Conservation (phyloP, 768 basidiomycete genomes). For the Rhizopogon vesiculosus region DNA sequence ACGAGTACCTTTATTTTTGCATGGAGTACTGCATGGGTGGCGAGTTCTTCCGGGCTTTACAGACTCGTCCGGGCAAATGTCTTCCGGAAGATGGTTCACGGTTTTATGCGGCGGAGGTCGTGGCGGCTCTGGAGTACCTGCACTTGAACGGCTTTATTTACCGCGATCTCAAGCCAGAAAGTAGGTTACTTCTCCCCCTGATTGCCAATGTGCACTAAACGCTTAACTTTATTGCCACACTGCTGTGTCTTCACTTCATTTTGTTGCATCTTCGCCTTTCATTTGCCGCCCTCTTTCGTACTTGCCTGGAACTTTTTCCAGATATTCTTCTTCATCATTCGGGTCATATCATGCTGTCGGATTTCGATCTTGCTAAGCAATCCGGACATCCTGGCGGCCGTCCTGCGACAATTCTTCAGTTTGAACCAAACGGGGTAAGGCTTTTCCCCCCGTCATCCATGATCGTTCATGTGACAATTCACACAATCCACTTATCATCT, state of each 20-base stretch:
- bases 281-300: conserved; percentile 3
- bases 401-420: conserved; percentile 82
- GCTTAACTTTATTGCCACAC: conserved; percentile 7
- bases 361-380: conserved; percentile 98
- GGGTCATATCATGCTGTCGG: conserved; percentile 98
- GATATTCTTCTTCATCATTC: conserved; percentile 97
- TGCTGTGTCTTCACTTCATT: not conserved
- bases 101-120: conserved; percentile 98
- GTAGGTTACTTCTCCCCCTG: conserved; percentile 47
- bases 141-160: conserved; percentile 99
- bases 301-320: conserved; percentile 27
- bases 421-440: conserved; percentile 84
- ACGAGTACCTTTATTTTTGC: conserved; percentile 97
- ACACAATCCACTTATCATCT: conserved; percentile 12
- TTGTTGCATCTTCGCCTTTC: not conserved
- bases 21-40: conserved; percentile 99
- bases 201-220: not conserved
- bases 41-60: conserved; percentile 97
- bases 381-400: conserved; percentile 81
- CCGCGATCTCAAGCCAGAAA: conserved; percentile 98
- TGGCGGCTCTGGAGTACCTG: conserved; percentile 95
- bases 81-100: conserved; percentile 91
- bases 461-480: not conserved
- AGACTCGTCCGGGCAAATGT: conserved; percentile 95
- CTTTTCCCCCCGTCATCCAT: conserved; percentile 8